Conservation (phyloP, 139 green algal species). For the Auxenochlorella pyrenoidosa region DNA sequence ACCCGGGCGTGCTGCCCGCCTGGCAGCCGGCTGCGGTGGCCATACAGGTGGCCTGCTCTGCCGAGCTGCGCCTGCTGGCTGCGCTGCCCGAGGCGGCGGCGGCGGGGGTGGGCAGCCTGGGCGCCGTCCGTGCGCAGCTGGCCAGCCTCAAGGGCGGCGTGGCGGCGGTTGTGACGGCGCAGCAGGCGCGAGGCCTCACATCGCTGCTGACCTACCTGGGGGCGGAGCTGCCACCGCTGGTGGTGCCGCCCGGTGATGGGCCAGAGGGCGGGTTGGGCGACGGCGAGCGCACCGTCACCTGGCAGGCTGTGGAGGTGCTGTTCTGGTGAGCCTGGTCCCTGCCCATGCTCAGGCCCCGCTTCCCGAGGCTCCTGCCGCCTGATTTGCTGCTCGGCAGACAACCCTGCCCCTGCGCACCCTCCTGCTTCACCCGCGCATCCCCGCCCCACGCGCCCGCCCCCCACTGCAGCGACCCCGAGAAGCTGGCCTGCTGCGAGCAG, state of each 20-base stretch:
- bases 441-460: too few species aligned
- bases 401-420: background rate
- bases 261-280: background rate
- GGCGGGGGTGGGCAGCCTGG: background rate
- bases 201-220: background rate
- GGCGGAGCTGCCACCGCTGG: background rate
- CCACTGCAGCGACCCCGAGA: background rate
- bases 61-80: conserved; percentile 5
- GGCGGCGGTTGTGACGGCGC: background rate
- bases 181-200: background rate
- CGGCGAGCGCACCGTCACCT: background rate
- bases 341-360: too few species aligned
- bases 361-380: too few species aligned
- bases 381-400: too few species aligned
- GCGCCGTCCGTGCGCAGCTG: background rate
- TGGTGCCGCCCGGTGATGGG: background rate
- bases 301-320: background rate
- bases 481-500: conserved; percentile 34
- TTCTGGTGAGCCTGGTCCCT: conserved; percentile 25
- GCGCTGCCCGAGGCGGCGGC: background rate
- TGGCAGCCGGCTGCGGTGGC: conserved; percentile 13
- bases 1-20: background rate
- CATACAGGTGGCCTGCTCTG: background rate
- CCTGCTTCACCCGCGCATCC: background rate
- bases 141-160: conserved; percentile 3